Evolutionary conservation across 805 yeast genomes (phyloP), one percentile per base, ranked within the genome.

Genomic region (Blastobotrys terrestris): DNA sequence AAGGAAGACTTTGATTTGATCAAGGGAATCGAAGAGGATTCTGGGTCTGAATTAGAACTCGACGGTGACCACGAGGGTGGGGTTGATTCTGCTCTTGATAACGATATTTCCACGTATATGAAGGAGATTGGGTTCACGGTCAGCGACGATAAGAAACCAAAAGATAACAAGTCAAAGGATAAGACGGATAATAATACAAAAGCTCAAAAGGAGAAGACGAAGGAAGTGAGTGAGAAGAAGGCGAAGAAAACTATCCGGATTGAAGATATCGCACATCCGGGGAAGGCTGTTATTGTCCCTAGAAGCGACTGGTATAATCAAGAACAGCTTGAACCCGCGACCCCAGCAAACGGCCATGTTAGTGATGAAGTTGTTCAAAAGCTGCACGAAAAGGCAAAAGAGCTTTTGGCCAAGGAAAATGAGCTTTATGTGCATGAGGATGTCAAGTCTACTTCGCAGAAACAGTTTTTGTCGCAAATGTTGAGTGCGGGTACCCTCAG

Each of bases 401-500:
- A 72, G 43, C 72, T 84, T 16, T 72, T 88, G 20, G 85, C 85
- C 51, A 70, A 72, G 15, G 98, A 94, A 55, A 89, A 88, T 67
- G 76, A 78, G 53, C 63, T 75, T 0, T 92, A 87, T 66, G 77
- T 80, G 56, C 84, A 82, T 55, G 95, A 85, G 65, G 84, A 84
- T 65, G 79, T 86, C 52, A 82, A 82, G 58, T 79, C 84, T 52
- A 81, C 85, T 41, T 86, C 95, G 3, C 97, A 87, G 72, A 83
- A 81, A 66, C 85, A 87, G 75, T 92, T 92, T 68, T 80, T 89
- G 75, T 79, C 92, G 1, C 95, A 92, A 69, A 85, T 94, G 60
- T 78, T 94, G 63, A 77, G 90, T 3, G 85, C 82, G 59, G 99
- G 99, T 87, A 94, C 99, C 0, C 76, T 92, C 61, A 85, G 83